Conservation (phyloP, 2,329 filamentous ascomycete species). For the Colletotrichum horii region DNA sequence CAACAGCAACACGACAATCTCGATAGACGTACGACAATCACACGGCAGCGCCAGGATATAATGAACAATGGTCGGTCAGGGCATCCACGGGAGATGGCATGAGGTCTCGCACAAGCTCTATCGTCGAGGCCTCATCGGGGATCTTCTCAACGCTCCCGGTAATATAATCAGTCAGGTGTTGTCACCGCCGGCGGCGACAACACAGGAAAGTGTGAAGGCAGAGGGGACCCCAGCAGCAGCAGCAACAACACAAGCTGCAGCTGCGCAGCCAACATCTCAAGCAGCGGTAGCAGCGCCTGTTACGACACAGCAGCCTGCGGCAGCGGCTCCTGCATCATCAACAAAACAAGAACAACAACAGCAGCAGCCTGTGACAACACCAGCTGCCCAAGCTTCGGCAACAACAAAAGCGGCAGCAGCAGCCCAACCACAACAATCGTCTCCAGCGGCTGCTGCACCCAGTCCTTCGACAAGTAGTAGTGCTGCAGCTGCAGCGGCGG, state of each 20-base stretch:
- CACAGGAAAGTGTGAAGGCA: neutral
- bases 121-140: neutral
- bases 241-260: neutral
- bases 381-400: neutral
- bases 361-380: neutral
- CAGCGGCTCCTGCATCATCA: neutral
- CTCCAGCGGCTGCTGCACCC: neutral
- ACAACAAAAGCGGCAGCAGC: neutral
- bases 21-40: neutral
- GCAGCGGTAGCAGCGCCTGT: neutral
- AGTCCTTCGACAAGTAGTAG: neutral
- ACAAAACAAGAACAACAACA: neutral
- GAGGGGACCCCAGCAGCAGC: neutral
- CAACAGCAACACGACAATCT: neutral
- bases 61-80: slow-evolving; percentile 11
- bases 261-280: neutral
- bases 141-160: neutral
- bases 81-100: neutral
- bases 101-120: neutral
- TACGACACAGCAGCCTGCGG: neutral
- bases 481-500: neutral
- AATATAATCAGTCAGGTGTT: slow-evolving; percentile 1
- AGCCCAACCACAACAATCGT: neutral
- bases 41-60: neutral
- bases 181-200: slow-evolving; percentile 15